phyloP scores from a whole-genome alignment of 331 rosid genomes.

The Rhamnella rubrinervis region DNA sequence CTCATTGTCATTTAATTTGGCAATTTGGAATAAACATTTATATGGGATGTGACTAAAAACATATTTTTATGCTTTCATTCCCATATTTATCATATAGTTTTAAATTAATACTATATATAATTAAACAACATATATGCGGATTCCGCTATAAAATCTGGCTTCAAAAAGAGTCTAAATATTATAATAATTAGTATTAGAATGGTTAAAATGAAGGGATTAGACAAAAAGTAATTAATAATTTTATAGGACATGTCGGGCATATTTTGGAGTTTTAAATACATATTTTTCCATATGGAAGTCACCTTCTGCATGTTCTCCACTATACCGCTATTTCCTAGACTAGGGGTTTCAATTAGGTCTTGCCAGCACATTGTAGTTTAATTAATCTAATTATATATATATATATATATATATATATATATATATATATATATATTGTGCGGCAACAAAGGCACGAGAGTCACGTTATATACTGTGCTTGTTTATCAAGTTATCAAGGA shows the following conservation, averaged over 20 bases:
- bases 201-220: slow-evolving; percentile 9
- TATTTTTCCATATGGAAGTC: not conserved
- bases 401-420: too few species aligned
- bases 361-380: not conserved
- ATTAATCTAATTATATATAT: too few species aligned
- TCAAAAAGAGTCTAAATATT: not conserved
- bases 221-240: slow-evolving; percentile 19
- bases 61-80: slow-evolving; percentile 5
- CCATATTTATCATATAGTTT: not conserved
- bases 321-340: not conserved
- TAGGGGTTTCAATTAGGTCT: slow-evolving; percentile 10
- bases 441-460: too few species aligned
- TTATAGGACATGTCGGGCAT: slow-evolving; percentile 33
- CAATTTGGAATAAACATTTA: slow-evolving; percentile 10
- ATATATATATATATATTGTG: too few species aligned
- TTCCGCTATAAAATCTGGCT: slow-evolving; percentile 12
- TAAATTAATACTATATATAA: not conserved
- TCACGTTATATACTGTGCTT: not conserved
- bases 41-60: slow-evolving; percentile 11
- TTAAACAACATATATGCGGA: slow-evolving; percentile 10
- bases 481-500: slow-evolving; percentile 7
- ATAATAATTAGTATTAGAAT: not conserved
- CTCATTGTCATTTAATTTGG: not conserved
- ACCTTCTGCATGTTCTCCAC: slow-evolving; percentile 26
- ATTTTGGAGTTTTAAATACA: slow-evolving; percentile 22